Conservation (phyloP, 2,329 filamentous ascomycete species). For the Aplosporella prunicola region DNA sequence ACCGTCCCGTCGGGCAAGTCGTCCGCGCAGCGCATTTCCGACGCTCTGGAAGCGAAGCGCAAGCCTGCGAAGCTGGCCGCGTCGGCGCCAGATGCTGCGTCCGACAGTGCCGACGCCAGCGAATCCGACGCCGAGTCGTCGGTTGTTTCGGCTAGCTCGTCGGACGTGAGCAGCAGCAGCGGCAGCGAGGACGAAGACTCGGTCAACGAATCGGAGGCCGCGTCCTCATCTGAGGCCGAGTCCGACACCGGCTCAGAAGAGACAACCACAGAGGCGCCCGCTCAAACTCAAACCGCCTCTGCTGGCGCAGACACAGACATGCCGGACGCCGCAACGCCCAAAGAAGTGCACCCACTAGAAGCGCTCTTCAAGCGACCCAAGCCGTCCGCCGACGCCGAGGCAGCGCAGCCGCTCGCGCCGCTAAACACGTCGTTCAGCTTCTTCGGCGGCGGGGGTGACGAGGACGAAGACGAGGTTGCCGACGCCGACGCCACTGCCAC, state of each 20-base stretch:
- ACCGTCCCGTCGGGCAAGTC: too few species aligned
- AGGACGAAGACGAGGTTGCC: slow-evolving; percentile 28
- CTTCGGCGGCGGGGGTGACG: slow-evolving; percentile 43
- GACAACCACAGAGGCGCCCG: too few species aligned
- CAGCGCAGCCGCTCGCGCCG: slow-evolving; percentile 28
- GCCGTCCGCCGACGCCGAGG: slow-evolving; percentile 24
- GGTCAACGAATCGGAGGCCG: slow-evolving; percentile 13
- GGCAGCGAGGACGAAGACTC: slow-evolving; percentile 1
- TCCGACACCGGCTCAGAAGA: slow-evolving; percentile 1
- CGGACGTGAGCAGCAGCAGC: slow-evolving; percentile 18
- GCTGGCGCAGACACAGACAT: slow-evolving; percentile 7
- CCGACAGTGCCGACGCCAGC: slow-evolving; percentile 3
- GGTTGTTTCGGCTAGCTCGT: slow-evolving; percentile 27
- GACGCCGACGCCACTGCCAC: slow-evolving; percentile 24
- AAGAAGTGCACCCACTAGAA: slow-evolving; percentile 71
- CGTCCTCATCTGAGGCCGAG: slow-evolving; percentile 14
- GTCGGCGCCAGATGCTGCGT: slow-evolving; percentile 1
- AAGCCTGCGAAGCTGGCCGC: not conserved
- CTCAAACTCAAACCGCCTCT: too few species aligned
- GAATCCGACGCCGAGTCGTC: slow-evolving; percentile 20
- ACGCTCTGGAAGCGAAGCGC: slow-evolving; percentile 3
- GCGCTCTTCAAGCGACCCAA: slow-evolving; percentile 75
- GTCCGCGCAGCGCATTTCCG: too few species aligned
- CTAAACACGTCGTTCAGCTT: slow-evolving; percentile 65
- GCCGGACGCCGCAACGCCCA: slow-evolving; percentile 14